Evolutionary conservation across 306 rosid genomes (phyloP).

Genomic region (Prunus campanulata): DNA sequence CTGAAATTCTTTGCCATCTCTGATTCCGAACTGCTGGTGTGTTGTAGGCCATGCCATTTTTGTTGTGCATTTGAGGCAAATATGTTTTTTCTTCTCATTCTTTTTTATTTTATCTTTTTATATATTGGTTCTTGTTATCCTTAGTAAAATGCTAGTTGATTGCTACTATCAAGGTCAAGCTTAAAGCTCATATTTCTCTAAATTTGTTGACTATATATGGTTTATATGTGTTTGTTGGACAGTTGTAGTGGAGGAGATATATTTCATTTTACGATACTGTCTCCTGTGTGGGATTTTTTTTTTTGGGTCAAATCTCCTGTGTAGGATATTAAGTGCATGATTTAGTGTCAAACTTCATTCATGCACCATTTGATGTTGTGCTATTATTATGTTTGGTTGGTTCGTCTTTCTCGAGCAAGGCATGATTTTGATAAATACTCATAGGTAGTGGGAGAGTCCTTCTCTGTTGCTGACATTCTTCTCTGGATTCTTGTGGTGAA

Average conservation of each 20-base stretch:
- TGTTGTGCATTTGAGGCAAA: no score
- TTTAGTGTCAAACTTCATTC: slow-evolving; percentile 1
- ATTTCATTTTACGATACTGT: background rate
- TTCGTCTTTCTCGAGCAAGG: background rate
- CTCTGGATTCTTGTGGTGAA: background rate
- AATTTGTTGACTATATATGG: no score
- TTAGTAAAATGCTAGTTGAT: no score
- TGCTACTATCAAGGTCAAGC: background rate
- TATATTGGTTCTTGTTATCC: no score
- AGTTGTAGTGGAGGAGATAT: background rate
- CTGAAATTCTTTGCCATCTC: background rate
- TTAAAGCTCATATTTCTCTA: no score
- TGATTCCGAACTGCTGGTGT: background rate
- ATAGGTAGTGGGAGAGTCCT: background rate
- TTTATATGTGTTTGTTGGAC: background rate
- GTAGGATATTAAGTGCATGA: background rate
- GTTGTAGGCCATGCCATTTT: background rate
- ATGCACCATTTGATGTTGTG: background rate
- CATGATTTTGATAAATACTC: background rate
- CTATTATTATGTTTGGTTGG: background rate
- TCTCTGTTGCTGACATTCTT: background rate
- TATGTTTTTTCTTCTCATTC: no score
- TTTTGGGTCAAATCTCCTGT: no score
- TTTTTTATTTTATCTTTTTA: no score
- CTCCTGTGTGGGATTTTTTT: no score